Conservation (phyloP, 106 monocot species). For the Phalaenopsis equestris region DNA sequence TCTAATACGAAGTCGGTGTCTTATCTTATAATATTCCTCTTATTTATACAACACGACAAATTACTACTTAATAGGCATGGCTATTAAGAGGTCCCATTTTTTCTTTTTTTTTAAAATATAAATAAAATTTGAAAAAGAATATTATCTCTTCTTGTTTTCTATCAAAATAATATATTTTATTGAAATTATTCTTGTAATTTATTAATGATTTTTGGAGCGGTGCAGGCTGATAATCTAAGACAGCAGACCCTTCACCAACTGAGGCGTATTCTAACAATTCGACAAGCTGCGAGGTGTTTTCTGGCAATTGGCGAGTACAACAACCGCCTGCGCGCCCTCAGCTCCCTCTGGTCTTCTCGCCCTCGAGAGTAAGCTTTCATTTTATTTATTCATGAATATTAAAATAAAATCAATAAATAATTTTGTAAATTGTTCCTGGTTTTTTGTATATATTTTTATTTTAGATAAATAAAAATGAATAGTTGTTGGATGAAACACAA, state of each 20-base stretch:
- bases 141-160: background rate
- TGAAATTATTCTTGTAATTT: background rate
- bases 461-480: too few species aligned
- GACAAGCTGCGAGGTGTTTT: conserved; percentile 81
- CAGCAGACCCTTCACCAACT: conserved; percentile 83
- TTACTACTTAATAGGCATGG: background rate
- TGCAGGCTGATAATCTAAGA: conserved; percentile 83
- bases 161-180: background rate
- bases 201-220: background rate
- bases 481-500: too few species aligned
- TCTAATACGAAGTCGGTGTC: too few species aligned
- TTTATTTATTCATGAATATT: too few species aligned
- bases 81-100: background rate
- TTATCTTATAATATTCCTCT: too few species aligned
- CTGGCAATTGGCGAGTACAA: conserved; percentile 76
- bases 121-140: background rate
- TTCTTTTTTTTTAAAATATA: background rate
- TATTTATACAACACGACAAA: background rate
- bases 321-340: conserved; percentile 69
- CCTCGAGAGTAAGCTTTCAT: conserved; percentile 61
- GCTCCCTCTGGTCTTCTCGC: conserved; percentile 81
- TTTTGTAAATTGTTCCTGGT: too few species aligned
- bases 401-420: too few species aligned
- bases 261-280: conserved; percentile 50
- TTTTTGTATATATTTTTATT: too few species aligned